These are phyloP conservation scores for Plectosphaerella sp. DNA, from an alignment of 2,329 filamentous ascomycete genomes.

Conservation along the genomic window DNA sequence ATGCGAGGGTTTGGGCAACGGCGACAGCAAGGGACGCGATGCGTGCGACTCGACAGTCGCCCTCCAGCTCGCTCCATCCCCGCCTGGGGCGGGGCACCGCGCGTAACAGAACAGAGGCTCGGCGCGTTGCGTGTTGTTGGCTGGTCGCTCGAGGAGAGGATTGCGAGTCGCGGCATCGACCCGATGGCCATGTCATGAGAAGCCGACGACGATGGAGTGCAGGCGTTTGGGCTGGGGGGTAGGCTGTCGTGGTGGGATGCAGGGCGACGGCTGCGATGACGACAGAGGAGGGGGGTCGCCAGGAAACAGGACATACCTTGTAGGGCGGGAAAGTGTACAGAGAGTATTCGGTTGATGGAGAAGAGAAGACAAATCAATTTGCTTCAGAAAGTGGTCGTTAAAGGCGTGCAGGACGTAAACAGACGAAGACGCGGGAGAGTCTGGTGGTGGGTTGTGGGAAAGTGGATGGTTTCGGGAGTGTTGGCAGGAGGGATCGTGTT, in stretches of 20 bases:
- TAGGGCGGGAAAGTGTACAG: background rate
- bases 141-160: background rate
- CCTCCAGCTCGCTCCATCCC: conserved; percentile 9
- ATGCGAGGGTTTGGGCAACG: background rate
- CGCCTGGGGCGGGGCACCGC: conserved; percentile 14
- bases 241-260: background rate
- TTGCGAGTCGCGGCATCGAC: background rate
- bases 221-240: background rate
- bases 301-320: conserved; percentile 11
- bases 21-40: conserved; percentile 2
- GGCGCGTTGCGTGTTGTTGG: background rate
- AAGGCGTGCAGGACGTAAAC: conserved; percentile 4
- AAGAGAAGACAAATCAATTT: background rate
- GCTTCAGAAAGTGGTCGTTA: background rate
- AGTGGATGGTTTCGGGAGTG: conserved; percentile 3
- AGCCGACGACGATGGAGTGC: background rate
- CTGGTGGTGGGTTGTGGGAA: conserved; percentile 7
- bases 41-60: conserved; percentile 14
- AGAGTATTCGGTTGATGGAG: background rate
- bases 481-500: conserved; percentile 5
- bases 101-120: conserved; percentile 3
- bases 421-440: conserved; percentile 4
- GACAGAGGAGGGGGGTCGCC: conserved; percentile 27
- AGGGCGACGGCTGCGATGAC: conserved; percentile 28
- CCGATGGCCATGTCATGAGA: background rate